Evolutionary conservation across 1,284 basidiomycete species (phyloP).

Genomic region (Cryptococcus depauperatus): DNA sequence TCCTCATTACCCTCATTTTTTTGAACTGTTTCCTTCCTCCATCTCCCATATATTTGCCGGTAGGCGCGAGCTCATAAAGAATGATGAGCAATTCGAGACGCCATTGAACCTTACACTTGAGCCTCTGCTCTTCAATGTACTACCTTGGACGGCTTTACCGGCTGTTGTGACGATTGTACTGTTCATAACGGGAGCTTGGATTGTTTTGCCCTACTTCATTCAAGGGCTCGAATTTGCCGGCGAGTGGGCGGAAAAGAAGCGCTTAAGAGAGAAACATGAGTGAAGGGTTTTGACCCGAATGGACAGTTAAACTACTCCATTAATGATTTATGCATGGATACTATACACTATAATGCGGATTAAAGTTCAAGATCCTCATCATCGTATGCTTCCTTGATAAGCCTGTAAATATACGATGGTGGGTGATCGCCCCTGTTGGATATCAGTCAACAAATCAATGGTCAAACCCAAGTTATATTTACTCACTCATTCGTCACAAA

Average conservation of each 20-base stretch:
- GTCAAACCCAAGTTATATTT: not conserved
- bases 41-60: not conserved
- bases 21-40: not conserved
- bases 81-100: conserved; percentile 6
- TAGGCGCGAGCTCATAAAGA: not conserved
- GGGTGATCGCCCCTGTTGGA: conserved; percentile 72
- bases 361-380: conserved; percentile 72
- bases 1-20: conserved; percentile 10
- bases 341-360: not conserved
- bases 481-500: conserved; percentile 95
- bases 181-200: conserved; percentile 7
- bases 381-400: conserved; percentile 86
- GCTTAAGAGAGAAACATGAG: not conserved
- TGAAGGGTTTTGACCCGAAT: too few species aligned
- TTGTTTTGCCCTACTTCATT: conserved; percentile 15
- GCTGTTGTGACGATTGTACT: conserved; percentile 18
- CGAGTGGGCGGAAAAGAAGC: not conserved
- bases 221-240: conserved; percentile 8
- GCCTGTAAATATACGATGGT: conserved; percentile 78
- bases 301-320: too few species aligned
- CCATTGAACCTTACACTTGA: conserved; percentile 25
- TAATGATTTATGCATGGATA: not conserved
- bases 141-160: conserved; percentile 28
- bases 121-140: conserved; percentile 26
- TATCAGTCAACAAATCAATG: conserved; percentile 5